Evolutionary conservation across 129 eudicot genomes (phyloP).

Genomic region (Flaveria robusta): DNA sequence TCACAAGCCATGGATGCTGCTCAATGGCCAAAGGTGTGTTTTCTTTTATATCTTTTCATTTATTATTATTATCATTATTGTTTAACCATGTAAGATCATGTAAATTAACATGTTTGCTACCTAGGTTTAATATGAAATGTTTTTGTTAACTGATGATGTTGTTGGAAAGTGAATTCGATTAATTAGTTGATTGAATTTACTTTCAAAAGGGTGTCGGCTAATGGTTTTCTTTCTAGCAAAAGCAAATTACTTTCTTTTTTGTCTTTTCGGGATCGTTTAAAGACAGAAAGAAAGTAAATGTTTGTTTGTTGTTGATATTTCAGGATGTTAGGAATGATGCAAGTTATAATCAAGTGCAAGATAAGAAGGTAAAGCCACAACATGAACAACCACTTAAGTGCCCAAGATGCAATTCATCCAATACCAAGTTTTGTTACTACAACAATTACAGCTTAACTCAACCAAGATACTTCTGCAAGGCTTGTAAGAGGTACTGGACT

Average conservation of each 20-base stretch:
- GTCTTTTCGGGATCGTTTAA: slow-evolving; percentile 22
- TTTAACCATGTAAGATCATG: slow-evolving; percentile 14
- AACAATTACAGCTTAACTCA: slow-evolving; percentile 84
- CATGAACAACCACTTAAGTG: slow-evolving; percentile 55
- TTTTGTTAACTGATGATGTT: slow-evolving; percentile 1
- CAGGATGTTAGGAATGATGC: slow-evolving; percentile 44
- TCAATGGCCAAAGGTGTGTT: slow-evolving; percentile 58
- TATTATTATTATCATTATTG: background rate
- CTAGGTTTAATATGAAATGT: background rate
- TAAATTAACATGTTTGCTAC: background rate
- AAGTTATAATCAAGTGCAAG: slow-evolving; percentile 37
- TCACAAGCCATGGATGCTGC: slow-evolving; percentile 51
- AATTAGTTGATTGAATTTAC: background rate
- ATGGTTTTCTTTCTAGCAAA: slow-evolving; percentile 18
- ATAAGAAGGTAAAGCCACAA: slow-evolving; percentile 55
- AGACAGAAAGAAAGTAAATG: slow-evolving; percentile 13
- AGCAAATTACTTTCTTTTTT: slow-evolving; percentile 28
- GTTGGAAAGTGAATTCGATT: background rate
- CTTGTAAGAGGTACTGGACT: slow-evolving; percentile 88
- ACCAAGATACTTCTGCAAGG: slow-evolving; percentile 81
- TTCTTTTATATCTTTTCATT: background rate
- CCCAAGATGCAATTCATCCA: slow-evolving; percentile 80
- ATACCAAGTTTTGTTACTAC: slow-evolving; percentile 81
- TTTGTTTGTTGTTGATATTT: slow-evolving; percentile 25
- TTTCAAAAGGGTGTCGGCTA: background rate